A percentile compares a stretch with the other conserved stretches of the same genome.
Evolutionary conservation across 768 basidiomycete species (phyloP).

Genomic region (Pleurotus tuoliensis): DNA sequence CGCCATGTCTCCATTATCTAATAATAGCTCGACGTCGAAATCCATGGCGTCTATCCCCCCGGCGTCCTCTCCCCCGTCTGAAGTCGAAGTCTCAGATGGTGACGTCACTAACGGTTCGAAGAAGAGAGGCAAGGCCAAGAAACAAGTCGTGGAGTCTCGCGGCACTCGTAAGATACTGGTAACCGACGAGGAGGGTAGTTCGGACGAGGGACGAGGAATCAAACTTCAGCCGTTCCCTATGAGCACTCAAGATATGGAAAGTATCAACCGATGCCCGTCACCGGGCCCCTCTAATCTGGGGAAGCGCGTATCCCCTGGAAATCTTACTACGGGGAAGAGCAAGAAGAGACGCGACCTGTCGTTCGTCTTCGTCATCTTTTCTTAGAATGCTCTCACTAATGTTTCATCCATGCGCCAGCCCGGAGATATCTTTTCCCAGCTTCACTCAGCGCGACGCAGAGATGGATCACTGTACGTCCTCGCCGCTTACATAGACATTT

Average conservation of each 20-base stretch:
- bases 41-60: slow-evolving; percentile 6
- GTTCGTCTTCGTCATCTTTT: not conserved
- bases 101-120: too few species aligned
- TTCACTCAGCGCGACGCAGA: not conserved
- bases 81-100: not conserved
- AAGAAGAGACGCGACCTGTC: not conserved
- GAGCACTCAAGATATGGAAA: slow-evolving; percentile 39
- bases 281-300: slow-evolving; percentile 9
- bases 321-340: not conserved
- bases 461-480: not conserved
- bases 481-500: not conserved
- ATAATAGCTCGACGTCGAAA: not conserved
- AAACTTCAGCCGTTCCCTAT: slow-evolving; percentile 41
- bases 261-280: slow-evolving; percentile 27
- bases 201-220: slow-evolving; percentile 4
- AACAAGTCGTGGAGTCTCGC: not conserved
- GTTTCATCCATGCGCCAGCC: not conserved
- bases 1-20: slow-evolving; percentile 3
- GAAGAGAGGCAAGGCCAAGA: not conserved
- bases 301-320: slow-evolving; percentile 9
- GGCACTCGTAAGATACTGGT: not conserved
- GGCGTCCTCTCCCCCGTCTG: not conserved
- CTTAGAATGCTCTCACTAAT: not conserved
- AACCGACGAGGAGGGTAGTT: slow-evolving; percentile 5
- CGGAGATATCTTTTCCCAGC: not conserved